Percentiles rank a stretch among this genome's conserved stretches.
Evolutionary conservation across 768 basidiomycete species (phyloP).

Genomic region (Boletus patriciae): DNA sequence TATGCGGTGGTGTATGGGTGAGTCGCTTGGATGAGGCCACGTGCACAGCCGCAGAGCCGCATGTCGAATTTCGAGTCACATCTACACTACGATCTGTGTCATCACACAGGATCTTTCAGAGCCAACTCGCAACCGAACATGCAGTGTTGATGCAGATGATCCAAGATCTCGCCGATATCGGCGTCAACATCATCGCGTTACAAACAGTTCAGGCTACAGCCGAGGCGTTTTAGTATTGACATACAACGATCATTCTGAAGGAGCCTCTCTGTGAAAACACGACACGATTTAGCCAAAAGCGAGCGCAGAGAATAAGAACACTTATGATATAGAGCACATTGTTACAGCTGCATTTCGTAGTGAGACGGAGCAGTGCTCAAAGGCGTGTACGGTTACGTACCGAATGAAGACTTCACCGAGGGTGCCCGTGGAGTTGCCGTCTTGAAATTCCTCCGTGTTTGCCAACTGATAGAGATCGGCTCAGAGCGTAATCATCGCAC

Average conservation of each 20-base stretch:
- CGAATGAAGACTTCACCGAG: constrained; percentile 99
- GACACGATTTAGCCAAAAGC: constrained; percentile 23
- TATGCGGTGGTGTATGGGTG: not conserved
- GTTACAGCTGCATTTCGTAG: constrained; percentile 64
- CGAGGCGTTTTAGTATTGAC: constrained; percentile 8
- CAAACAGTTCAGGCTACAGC: constrained; percentile 9
- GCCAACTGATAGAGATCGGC: constrained; percentile 61
- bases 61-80: not conserved
- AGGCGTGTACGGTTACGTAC: constrained; percentile 44
- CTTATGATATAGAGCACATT: constrained; percentile 96
- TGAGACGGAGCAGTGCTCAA: constrained; percentile 8
- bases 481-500: not conserved
- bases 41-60: constrained; percentile 9
- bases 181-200: constrained; percentile 4
- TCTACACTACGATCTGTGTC: not conserved
- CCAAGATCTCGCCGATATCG: constrained; percentile 4
- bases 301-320: constrained; percentile 28
- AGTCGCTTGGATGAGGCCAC: too few species aligned
- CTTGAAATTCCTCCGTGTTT: constrained; percentile 98
- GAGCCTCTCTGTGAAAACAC: constrained; percentile 67
- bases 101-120: too few species aligned
- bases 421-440: constrained; percentile 92
- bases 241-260: constrained; percentile 42
- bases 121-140: not conserved
- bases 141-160: not conserved